Percentiles rank a stretch among this genome's conserved stretches.
Evolutionary conservation across 805 yeast species (phyloP).

Genomic region (Metschnikowia bowlesiae): DNA sequence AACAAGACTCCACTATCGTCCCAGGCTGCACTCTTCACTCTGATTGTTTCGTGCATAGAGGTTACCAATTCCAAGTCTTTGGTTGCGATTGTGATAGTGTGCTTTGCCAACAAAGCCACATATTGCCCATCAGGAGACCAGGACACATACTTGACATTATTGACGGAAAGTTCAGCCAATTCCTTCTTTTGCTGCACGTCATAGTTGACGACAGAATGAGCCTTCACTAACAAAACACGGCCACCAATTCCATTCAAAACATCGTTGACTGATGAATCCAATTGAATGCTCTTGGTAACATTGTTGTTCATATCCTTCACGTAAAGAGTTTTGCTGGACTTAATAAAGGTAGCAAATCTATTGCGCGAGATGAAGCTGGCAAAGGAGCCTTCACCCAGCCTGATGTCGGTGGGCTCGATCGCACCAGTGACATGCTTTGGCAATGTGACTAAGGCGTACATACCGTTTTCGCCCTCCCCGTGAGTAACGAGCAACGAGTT

Average conservation of each 20-base stretch:
- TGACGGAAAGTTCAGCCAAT: constrained; percentile 61
- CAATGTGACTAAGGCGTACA: constrained; percentile 68
- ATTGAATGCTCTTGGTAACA: constrained; percentile 73
- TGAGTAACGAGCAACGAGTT: constrained; percentile 79
- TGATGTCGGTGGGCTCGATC: constrained; percentile 79
- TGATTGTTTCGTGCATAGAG: constrained; percentile 90
- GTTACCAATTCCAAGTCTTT: constrained; percentile 72
- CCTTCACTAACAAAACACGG: constrained; percentile 67
- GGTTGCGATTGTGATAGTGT: constrained; percentile 83
- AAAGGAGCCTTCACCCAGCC: constrained; percentile 75
- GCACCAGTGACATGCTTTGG: constrained; percentile 91
- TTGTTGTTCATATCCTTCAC: constrained; percentile 80
- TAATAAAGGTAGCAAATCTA: constrained; percentile 79
- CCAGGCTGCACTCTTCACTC: constrained; percentile 97
- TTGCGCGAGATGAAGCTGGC: constrained; percentile 94
- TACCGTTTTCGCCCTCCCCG: constrained; percentile 62
- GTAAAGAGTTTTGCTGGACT: constrained; percentile 60
- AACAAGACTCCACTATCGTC: constrained; percentile 89
- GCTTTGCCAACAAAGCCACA: constrained; percentile 86
- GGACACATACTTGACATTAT: constrained; percentile 78
- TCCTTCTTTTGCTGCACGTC: constrained; percentile 92
- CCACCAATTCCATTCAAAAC: constrained; percentile 81
- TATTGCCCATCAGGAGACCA: constrained; percentile 89
- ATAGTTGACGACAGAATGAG: constrained; percentile 68
- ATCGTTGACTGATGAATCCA: constrained; percentile 65